Evolutionary conservation across 2,329 filamentous ascomycete genomes (phyloP).

Genomic region (Hypoxylon sp.): DNA sequence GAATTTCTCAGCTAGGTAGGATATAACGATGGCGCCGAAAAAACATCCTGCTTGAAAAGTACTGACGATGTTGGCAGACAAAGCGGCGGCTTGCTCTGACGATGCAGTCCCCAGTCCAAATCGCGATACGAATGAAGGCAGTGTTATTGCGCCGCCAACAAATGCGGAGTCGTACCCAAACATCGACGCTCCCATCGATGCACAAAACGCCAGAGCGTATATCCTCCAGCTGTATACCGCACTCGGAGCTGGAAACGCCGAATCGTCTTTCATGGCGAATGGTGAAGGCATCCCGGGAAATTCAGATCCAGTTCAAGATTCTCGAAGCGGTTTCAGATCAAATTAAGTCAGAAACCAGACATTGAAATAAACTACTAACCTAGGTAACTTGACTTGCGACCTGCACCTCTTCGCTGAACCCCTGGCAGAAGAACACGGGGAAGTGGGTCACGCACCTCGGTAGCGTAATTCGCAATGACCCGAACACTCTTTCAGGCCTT

Average conservation of each 20-base stretch:
- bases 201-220: constrained; percentile 34
- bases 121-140: constrained; percentile 72
- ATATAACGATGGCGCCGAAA: constrained; percentile 75
- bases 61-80: constrained; percentile 76
- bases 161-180: constrained; percentile 69
- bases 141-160: constrained; percentile 75
- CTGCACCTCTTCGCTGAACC: background rate
- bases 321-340: background rate
- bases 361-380: background rate
- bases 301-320: background rate
- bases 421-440: background rate
- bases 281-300: constrained; percentile 12
- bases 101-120: constrained; percentile 68
- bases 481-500: too few relatives aligned
- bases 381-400: background rate
- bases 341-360: constrained; percentile 1
- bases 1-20: constrained; percentile 70
- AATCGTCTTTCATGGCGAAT: constrained; percentile 19
- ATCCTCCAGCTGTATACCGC: constrained; percentile 33
- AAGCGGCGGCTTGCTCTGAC: constrained; percentile 60
- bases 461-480: too few relatives aligned
- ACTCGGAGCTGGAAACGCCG: constrained; percentile 22
- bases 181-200: constrained; percentile 48
- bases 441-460: too few relatives aligned
- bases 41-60: constrained; percentile 75